Evolutionary conservation across 805 yeast genomes (phyloP).

Genomic region (Zygoascus flipseniorum): DNA sequence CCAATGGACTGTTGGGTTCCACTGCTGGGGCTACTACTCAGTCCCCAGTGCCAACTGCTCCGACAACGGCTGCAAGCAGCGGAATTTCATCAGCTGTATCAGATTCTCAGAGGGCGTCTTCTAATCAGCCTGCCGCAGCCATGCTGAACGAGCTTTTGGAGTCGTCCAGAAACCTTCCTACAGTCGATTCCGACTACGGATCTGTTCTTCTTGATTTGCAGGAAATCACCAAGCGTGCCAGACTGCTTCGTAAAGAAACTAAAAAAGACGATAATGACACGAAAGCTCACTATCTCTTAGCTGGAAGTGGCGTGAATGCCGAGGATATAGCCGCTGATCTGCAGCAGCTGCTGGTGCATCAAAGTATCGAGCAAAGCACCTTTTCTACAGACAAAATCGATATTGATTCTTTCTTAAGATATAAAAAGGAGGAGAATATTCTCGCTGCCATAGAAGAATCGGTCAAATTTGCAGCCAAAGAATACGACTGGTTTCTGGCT

Average conservation of each 20-base stretch:
- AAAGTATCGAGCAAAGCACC: constrained; percentile 23
- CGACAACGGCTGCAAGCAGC: not conserved
- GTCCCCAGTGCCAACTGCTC: not conserved
- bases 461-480: constrained; percentile 62
- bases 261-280: constrained; percentile 39
- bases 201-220: constrained; percentile 70
- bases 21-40: not conserved
- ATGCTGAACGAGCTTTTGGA: constrained; percentile 65
- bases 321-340: constrained; percentile 63
- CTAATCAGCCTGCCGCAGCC: constrained; percentile 22
- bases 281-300: constrained; percentile 68
- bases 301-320: constrained; percentile 80
- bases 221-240: constrained; percentile 67
- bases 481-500: constrained; percentile 71
- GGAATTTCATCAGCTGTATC: not conserved
- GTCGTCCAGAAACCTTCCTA: constrained; percentile 68
- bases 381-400: constrained; percentile 14
- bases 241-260: constrained; percentile 41
- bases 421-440: constrained; percentile 75
- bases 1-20: not conserved
- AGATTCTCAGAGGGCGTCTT: not conserved
- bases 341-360: constrained; percentile 32
- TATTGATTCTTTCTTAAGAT: constrained; percentile 47
- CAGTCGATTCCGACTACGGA: constrained; percentile 57
- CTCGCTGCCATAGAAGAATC: constrained; percentile 76